Evolutionary conservation across 805 yeast genomes (phyloP), one percentile per base, ranked within the genome.

Genomic region (Candida fluviatilis): DNA sequence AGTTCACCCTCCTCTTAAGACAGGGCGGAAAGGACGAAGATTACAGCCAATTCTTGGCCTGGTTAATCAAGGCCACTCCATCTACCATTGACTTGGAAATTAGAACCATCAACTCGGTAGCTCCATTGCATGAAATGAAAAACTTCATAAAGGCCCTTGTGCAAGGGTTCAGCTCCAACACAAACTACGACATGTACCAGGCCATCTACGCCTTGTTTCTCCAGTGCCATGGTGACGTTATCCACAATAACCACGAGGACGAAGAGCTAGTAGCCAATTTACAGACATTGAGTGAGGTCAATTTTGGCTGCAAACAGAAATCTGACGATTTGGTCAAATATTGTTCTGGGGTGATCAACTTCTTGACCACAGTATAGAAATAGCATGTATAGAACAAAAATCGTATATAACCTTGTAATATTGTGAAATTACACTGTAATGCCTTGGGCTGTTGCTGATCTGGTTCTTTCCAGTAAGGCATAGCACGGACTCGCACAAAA

Each of bases 1-100:
- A 75, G 32, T 88, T 87, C 54, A 85, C 95, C 2, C 73, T 63
- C 42, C 57, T 75, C 31, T 64, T 89, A 31, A 73, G 91, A 52
- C 75, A 71, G 47, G 76, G 80, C 4, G 47, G 67, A 4, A 62
- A 60, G 19, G 17, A 42, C 0, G 46, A 48, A 0, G 72, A 80
- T 39, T 81, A 63, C 49, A 41, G 57, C 1, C 63, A 52, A 12
- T 82, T 91, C 53, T 66, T 88, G 41, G 52, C 57, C 1, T 75
- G 67, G 50, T 56, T 93, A 23, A 66, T 79, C 7, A 53, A 56
- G 2, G 72, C 86, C 26, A 71, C 96, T 0, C 96, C 97, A 4
- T 71, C 96, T 1, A 62, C 75, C 2, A 72, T 88, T 18, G 98
- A 93, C 57, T 60, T 93, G 41, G 99, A 93, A 59, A 79, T 93